Evolutionary conservation across 2,329 filamentous ascomycete species (phyloP).

Genomic region (Epichloe festucae): DNA sequence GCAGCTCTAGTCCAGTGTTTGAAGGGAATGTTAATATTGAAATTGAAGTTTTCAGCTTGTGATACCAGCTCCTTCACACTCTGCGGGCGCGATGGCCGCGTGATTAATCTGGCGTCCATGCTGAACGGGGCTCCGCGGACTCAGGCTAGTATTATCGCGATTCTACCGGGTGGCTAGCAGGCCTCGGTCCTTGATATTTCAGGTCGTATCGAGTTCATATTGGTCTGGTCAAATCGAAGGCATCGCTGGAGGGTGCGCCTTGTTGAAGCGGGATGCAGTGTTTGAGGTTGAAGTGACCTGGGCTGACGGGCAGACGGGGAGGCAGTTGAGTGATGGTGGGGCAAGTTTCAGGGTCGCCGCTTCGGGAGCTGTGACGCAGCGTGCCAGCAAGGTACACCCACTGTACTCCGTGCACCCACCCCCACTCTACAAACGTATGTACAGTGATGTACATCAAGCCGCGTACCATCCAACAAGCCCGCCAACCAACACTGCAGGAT

Average conservation of each 20-base stretch:
- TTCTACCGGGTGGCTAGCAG: background rate
- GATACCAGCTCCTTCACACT: constrained; percentile 65
- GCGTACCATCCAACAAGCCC: too few relatives aligned
- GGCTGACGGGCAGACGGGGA: background rate
- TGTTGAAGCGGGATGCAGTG: background rate
- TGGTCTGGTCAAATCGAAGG: background rate
- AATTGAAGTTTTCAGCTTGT: constrained; percentile 68
- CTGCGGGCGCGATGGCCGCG: constrained; percentile 38
- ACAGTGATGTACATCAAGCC: too few relatives aligned
- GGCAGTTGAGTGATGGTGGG: background rate
- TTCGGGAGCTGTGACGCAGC: background rate
- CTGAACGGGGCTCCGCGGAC: background rate
- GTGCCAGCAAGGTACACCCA: background rate
- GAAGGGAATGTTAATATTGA: constrained; percentile 62
- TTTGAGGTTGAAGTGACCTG: background rate
- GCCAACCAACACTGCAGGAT: too few relatives aligned
- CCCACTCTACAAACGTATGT: too few relatives aligned
- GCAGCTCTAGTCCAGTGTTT: constrained; percentile 74
- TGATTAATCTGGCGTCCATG: constrained; percentile 17
- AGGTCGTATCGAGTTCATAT: background rate
- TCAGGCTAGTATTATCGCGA: background rate
- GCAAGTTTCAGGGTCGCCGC: background rate
- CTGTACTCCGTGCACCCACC: too few relatives aligned
- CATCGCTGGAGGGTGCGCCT: background rate
- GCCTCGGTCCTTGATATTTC: background rate